Percentiles rank a stretch among this genome's conserved stretches.
phyloP scores from a whole-genome alignment of 345 rosid species.

The Lumnitzera littorea region DNA sequence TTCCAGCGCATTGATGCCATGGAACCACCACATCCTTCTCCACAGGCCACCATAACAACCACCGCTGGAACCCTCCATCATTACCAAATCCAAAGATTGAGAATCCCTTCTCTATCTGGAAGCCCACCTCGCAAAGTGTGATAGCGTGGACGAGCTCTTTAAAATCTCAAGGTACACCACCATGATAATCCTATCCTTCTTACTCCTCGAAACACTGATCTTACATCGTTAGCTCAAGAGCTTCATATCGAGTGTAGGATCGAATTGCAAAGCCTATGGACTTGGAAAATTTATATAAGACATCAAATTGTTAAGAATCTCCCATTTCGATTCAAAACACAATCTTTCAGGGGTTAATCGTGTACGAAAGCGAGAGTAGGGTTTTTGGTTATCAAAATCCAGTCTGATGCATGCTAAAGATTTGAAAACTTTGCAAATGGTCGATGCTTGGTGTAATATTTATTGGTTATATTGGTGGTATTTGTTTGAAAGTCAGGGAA shows the following conservation, averaged over 20 bases:
- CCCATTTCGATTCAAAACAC: constrained; percentile 37
- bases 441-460: constrained; percentile 84
- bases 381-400: constrained; percentile 83
- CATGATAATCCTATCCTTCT: constrained; percentile 68
- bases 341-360: constrained; percentile 30
- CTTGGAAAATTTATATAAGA: constrained; percentile 88
- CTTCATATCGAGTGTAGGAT: constrained; percentile 89
- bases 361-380: constrained; percentile 86
- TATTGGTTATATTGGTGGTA: constrained; percentile 69
- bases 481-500: constrained; percentile 63
- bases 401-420: constrained; percentile 61
- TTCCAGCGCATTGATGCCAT: neutral
- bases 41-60: constrained; percentile 6
- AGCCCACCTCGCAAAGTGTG: constrained; percentile 64
- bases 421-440: constrained; percentile 36
- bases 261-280: constrained; percentile 92
- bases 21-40: neutral
- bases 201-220: constrained; percentile 39
- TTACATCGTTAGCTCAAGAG: constrained; percentile 40
- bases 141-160: constrained; percentile 85
- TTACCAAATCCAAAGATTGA: constrained; percentile 18
- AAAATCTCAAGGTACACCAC: constrained; percentile 85
- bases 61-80: neutral
- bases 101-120: constrained; percentile 68
- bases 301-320: constrained; percentile 53